Evolutionary conservation across 257 asterid genomes (phyloP).

Genomic region (Asclepias syriaca): DNA sequence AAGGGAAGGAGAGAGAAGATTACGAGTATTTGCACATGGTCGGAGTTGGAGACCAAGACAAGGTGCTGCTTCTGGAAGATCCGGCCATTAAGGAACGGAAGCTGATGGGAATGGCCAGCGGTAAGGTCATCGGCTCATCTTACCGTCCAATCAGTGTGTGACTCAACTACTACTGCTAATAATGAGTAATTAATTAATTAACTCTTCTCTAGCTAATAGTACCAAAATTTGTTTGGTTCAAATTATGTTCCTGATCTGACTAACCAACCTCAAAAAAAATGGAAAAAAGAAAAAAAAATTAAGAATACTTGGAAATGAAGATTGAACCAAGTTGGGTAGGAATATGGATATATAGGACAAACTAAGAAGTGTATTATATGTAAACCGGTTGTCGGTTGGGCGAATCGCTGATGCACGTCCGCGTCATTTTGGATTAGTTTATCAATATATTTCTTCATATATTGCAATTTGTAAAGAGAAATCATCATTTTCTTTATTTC

Average conservation of each 20-base stretch:
- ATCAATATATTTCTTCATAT: background rate
- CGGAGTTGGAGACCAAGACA: conserved; percentile 73
- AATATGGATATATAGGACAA: conserved; percentile 5
- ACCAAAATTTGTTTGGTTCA: background rate
- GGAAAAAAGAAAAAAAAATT: too few species aligned
- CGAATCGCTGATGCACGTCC: conserved; percentile 25
- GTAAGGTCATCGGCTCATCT: conserved; percentile 35
- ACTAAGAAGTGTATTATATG: conserved; percentile 19
- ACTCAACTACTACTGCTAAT: background rate
- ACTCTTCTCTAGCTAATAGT: background rate
- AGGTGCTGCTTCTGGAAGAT: conserved; percentile 67
- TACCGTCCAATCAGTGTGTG: conserved; percentile 55
- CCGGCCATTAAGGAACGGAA: conserved; percentile 63
- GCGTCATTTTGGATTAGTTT: conserved; percentile 34
- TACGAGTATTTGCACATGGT: conserved; percentile 73
- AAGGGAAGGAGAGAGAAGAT: conserved; percentile 83
- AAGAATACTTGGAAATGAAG: conserved; percentile 20
- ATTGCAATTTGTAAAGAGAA: background rate
- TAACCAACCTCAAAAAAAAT: conserved; percentile 4
- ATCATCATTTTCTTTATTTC: background rate
- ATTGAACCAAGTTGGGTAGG: conserved; percentile 25
- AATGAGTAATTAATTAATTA: background rate
- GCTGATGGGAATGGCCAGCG: conserved; percentile 16
- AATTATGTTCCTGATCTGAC: background rate
- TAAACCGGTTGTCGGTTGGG: conserved; percentile 28